Evolutionary conservation across 495 filamentous ascomycete species (phyloP).

Genomic region (Penicillium diatomitis): DNA sequence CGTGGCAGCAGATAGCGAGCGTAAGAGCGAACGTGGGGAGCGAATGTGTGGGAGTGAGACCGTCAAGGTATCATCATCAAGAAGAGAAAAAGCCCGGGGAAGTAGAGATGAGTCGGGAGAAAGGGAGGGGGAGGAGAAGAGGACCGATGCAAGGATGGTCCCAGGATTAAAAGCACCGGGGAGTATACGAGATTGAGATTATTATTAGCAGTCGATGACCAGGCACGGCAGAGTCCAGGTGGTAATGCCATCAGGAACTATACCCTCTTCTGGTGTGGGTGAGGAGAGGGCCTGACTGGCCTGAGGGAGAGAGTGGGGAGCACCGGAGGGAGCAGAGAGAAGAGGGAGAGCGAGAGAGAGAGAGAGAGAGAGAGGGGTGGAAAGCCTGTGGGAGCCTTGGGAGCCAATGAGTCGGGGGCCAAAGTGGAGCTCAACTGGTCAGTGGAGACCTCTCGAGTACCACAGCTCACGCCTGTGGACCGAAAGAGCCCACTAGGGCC

Average conservation of each 20-base stretch:
- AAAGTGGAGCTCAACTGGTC: not conserved
- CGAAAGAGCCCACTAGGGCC: conserved; percentile 4
- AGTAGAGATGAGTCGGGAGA: conserved; percentile 8
- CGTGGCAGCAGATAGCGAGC: conserved; percentile 38
- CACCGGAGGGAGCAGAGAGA: not conserved
- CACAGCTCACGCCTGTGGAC: not conserved
- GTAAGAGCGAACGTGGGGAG: conserved; percentile 37
- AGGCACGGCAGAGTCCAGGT: conserved; percentile 20
- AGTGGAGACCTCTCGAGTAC: not conserved
- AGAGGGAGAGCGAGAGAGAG: not conserved
- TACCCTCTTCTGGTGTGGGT: not conserved
- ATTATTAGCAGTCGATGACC: conserved; percentile 19
- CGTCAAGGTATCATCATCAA: conserved; percentile 29
- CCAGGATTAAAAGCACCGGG: conserved; percentile 22
- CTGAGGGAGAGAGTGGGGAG: too few species aligned
- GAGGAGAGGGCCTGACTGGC: too few species aligned
- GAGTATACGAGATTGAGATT: conserved; percentile 12
- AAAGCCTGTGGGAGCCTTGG: too few species aligned
- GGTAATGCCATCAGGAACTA: not conserved
- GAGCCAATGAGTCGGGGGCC: too few species aligned
- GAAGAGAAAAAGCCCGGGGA: conserved; percentile 6
- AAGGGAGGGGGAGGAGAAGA: conserved; percentile 10
- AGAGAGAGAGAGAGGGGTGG: not conserved
- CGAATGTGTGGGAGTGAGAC: conserved; percentile 25
- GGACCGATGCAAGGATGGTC: conserved; percentile 17